Evolutionary conservation across 495 filamentous ascomycete species (phyloP), one percentile per base, ranked within the genome.

Genomic region (Neurospora sp.): DNA sequence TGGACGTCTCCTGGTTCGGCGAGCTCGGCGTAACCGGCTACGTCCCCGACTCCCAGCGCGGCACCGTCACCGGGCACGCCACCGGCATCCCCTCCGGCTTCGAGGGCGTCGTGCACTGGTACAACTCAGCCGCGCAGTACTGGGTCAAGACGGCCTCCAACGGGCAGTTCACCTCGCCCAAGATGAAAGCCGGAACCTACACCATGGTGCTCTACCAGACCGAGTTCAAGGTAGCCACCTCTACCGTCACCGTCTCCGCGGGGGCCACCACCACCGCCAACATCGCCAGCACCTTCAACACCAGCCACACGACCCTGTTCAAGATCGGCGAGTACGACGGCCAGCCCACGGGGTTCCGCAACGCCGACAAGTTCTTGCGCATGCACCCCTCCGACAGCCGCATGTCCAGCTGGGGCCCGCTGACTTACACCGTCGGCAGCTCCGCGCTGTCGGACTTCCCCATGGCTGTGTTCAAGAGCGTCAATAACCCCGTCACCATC

Each of bases 161-260:
- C 44, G 89, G 88, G 2, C 76, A 76, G 4, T 92, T 90, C 77
- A 88, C 85, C 8, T 90, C 89, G 0, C 89, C 89, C 0, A 80
- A 85, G 27, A 91, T 92, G 89, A 91, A 90, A 76, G 84, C 88
- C 0, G 90, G 90, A 6, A 87, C 87, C 0, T 92, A 91, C 79
- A 88, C 87, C 2, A 90, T 90, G 88, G 85, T 87, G 5, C 83
- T 91, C 31, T 92, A 91, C 78, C 88, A 90, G 71, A 87, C 84
- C 71, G 90, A 92, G 75, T 87, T 84, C 79, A 81, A 83, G 37
- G 87, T 90, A 4, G 88, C 86, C 10, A 83, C 81, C 1, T 80
- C 80, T 1, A 83, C 83, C 1, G 86, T 91, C 7, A 85, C 81
- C 1, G 88, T 91, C 16, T 82, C 79, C 0, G 87, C 89, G 1